Evolutionary conservation across 768 basidiomycete genomes (phyloP), one percentile per base, ranked within the genome.

Genomic region (Boletus edulis): DNA sequence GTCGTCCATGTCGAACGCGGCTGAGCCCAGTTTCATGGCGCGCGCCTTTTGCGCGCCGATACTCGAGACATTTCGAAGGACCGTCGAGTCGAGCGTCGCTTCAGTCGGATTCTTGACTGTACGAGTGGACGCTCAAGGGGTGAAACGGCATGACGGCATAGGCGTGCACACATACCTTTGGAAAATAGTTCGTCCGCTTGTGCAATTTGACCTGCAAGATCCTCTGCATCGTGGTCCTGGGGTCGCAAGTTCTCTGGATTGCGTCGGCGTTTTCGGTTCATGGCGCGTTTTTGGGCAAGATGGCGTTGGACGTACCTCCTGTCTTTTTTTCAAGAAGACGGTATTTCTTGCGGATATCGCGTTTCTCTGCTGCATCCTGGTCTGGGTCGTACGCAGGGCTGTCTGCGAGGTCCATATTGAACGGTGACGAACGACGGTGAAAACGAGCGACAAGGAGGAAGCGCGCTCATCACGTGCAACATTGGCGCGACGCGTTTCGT

Each of bases 1-100:
- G 52, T 98, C 94, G 60, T 96, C 93, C 39, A 90, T 76, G 65
- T 99, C 96, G 65, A 98, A 99, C 14, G 87, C 85, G 51, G 91
- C 89, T 0, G 83, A 83, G 50, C 91, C 92, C 0, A 91, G 84
- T 69, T 91, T 94, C 84, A 96, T 87, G 31, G 86, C 85, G 31
- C 91, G 89, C n/a, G 94, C 94, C 67, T 95, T 88, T 61, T 87
- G 85, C 2, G 91, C 87, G 42, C 88, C 84, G 62, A 92, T 82
- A 56, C 83, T 87, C 4, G 91, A 87, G 12, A 88, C 84, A 66
- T 84, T 82, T 3, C 89, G 72, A 27, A 98, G 81, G 22, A 95
- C 79, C 40, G 81, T 78, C 0, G 96, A 94, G 70, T 98, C 97
- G 12, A 98, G 80, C 0, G 91, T 87, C 4, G 96, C 95, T 64